A percentile compares a stretch with the other conserved stretches of the same genome.
Evolutionary conservation across 345 rosid genomes (phyloP).

Genomic region (Eucalyptus curtisii): DNA sequence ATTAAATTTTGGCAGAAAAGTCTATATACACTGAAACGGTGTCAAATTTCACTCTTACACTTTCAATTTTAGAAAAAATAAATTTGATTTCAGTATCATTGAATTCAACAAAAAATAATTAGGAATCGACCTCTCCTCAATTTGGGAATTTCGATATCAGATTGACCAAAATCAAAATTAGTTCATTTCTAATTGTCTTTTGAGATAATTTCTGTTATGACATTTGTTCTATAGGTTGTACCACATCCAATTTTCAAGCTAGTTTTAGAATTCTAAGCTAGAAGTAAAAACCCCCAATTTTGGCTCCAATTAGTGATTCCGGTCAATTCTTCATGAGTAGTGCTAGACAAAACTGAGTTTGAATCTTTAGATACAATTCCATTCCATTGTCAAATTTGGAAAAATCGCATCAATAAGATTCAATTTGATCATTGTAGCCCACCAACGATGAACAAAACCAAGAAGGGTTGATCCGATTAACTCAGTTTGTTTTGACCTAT

Average conservation of each 20-base stretch:
- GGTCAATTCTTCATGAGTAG: not conserved
- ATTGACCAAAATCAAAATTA: not conserved
- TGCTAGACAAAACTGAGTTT: not conserved
- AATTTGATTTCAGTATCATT: too few relatives aligned
- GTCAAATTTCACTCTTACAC: too few relatives aligned
- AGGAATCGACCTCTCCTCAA: not conserved
- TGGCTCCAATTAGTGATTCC: not conserved
- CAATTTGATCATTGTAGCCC: not conserved
- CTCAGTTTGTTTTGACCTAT: not conserved
- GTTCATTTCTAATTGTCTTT: not conserved
- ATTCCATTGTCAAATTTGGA: not conserved
- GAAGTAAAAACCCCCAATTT: not conserved
- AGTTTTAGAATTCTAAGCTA: too few relatives aligned
- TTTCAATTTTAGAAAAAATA: too few relatives aligned
- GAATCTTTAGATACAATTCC: not conserved
- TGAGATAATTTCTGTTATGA: not conserved
- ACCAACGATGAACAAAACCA: not conserved
- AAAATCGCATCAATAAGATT: not conserved
- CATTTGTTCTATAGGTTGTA: not conserved
- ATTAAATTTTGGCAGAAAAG: too few relatives aligned
- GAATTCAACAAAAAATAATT: too few relatives aligned
- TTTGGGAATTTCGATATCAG: too few relatives aligned
- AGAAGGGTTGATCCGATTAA: not conserved
- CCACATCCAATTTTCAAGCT: not conserved
- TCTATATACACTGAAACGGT: too few relatives aligned